Base-by-base conservation (phyloP, 2,329 filamentous ascomycete genomes). In the Chaetothyriales sp. region DNA sequence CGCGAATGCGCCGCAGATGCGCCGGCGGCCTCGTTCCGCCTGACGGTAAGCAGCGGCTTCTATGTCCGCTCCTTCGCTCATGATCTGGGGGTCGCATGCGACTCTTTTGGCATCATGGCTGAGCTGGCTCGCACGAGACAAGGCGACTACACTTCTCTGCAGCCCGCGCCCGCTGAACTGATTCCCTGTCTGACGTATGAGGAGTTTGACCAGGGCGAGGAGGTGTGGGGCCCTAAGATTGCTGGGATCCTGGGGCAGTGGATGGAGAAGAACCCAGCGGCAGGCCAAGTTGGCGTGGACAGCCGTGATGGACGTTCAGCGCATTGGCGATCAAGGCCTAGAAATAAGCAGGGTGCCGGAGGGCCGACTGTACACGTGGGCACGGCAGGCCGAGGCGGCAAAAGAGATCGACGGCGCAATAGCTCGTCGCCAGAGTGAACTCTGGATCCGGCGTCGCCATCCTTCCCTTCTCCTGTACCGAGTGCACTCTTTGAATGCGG, bases 11-110 rank as follows among this genome's bases (percentile, higher is more conserved):
- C 57, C 25, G 58, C 58, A 29, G 40, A 59, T 44, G 58, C 88
- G 1, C 81, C 90, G 1, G 92, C 90, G 0, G 86, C 80, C 47
- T 84, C 80, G 63, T 80, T 98, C 54, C 82, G 85, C 52, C 88
- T 98, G 80, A 94, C 86, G 0, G 90, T 95, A 49, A 89, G 89
- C 1, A 94, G 89, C 0, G 92, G 92, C 43, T 98, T 95, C 74
- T 98, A 98, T 67, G 89, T 98, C 13, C 85, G 92, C 56, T 94
- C 86, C 53, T 81, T 98, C 60, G 89, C 88, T 61, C 89, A 97
- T 65, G 92, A 98, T 63, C 76, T 98, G 2, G 92, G 90, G 19
- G 74, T 82, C 58, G 88, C 87, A 60, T 76, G 95, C 13, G 81
- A 79, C 49, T 94, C 88, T 10, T 81, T 86, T 20, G 92, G 78